Evolutionary conservation across 352 stramenopile species (phyloP).

Genomic region (Phytophthora agathidicida): DNA sequence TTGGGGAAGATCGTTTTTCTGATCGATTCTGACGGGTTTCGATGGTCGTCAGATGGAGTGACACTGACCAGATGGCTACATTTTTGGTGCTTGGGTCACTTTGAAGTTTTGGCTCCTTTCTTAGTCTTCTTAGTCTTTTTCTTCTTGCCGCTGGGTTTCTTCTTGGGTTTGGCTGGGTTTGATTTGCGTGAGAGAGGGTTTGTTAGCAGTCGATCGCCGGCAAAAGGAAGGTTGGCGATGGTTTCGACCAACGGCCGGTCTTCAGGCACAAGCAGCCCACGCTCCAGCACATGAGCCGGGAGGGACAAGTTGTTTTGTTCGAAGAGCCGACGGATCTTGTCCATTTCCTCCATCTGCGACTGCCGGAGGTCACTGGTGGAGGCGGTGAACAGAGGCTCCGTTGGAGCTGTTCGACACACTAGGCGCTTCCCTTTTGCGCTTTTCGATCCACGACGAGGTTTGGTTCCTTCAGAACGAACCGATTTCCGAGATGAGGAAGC

Average conservation of each 20-base stretch:
- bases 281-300: slow-evolving; percentile 44
- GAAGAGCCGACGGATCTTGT: slow-evolving; percentile 70
- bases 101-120: slow-evolving; percentile 31
- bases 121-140: slow-evolving; percentile 57
- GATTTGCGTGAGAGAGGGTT: slow-evolving; percentile 45
- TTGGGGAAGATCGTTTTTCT: slow-evolving; percentile 10
- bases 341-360: slow-evolving; percentile 62
- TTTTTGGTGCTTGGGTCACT: slow-evolving; percentile 1
- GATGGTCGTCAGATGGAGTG: not conserved
- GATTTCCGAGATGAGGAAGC: slow-evolving; percentile 18
- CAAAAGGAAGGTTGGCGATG: slow-evolving; percentile 55
- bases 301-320: slow-evolving; percentile 57
- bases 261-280: slow-evolving; percentile 65
- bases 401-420: not conserved
- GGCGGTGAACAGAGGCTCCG: slow-evolving; percentile 8
- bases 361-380: slow-evolving; percentile 62
- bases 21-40: slow-evolving; percentile 11
- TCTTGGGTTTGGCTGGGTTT: slow-evolving; percentile 33
- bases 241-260: slow-evolving; percentile 57
- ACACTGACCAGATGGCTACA: slow-evolving; percentile 27
- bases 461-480: not conserved
- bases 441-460: slow-evolving; percentile 10
- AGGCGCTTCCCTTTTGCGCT: slow-evolving; percentile 15
- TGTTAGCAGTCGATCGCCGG: slow-evolving; percentile 45
- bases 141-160: slow-evolving; percentile 47